phyloP scores from a whole-genome alignment of 495 filamentous ascomycete species.

The Tetracladium marchalianum region DNA sequence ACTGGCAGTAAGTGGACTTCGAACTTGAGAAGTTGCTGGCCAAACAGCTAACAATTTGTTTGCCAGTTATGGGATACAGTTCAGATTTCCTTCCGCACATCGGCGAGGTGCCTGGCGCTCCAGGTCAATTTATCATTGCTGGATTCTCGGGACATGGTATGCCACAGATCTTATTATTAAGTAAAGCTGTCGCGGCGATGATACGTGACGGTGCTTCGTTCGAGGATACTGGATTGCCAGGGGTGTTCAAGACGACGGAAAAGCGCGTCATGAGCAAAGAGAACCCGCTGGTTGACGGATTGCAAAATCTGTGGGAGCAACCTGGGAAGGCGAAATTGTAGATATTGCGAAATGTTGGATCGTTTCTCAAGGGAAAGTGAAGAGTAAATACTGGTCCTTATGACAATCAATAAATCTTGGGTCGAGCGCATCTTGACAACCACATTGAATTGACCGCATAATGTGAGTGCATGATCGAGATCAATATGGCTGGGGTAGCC shows the following conservation, averaged over 20 bases:
- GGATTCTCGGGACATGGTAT: slow-evolving; percentile 49
- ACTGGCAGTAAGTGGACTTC: slow-evolving; percentile 48
- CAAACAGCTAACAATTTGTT: not conserved
- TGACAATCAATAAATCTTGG: too few relatives aligned
- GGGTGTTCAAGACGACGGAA: slow-evolving; percentile 29
- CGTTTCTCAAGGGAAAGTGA: too few relatives aligned
- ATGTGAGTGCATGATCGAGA: too few relatives aligned
- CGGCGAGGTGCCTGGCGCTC: slow-evolving; percentile 30
- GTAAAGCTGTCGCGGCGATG: slow-evolving; percentile 38
- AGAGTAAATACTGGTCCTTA: too few relatives aligned
- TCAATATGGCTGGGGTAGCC: too few relatives aligned
- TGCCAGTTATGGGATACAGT: slow-evolving; percentile 6
- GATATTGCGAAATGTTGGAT: too few relatives aligned
- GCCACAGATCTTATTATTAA: slow-evolving; percentile 34
- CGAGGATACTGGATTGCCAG: slow-evolving; percentile 30
- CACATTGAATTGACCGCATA: too few relatives aligned
- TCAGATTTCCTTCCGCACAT: slow-evolving; percentile 8
- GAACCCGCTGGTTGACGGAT: not conserved
- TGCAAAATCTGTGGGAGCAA: not conserved
- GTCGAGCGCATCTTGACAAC: too few relatives aligned
- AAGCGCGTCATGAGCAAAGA: slow-evolving; percentile 14
- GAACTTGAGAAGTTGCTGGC: slow-evolving; percentile 15
- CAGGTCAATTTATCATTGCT: slow-evolving; percentile 35
- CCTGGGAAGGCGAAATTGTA: too few relatives aligned
- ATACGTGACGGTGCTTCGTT: slow-evolving; percentile 22